phyloP scores from a whole-genome alignment of 306 rosid species.

The Lotus japonicus region DNA sequence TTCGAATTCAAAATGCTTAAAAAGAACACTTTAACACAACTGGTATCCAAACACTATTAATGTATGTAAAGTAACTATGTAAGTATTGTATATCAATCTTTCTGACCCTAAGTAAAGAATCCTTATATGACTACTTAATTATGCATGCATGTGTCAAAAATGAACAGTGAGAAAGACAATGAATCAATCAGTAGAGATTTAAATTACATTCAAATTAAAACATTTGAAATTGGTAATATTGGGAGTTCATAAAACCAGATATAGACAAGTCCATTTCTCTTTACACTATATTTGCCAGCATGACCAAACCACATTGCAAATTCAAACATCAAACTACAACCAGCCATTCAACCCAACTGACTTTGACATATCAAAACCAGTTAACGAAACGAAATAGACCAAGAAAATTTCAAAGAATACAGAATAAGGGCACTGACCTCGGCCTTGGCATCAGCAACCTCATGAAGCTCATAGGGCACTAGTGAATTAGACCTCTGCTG shows the following conservation, averaged over 20 bases:
- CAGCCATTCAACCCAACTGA: not conserved
- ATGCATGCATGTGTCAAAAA: too few species aligned
- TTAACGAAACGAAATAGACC: not conserved
- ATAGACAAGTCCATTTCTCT: too few species aligned
- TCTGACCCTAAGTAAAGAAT: not conserved
- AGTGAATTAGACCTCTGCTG: conserved; percentile 75
- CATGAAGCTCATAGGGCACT: conserved; percentile 60
- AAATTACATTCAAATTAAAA: too few species aligned
- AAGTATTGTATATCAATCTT: not conserved
- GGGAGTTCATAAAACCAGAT: too few species aligned
- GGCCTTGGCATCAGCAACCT: conserved; percentile 71
- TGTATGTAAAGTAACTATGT: too few species aligned
- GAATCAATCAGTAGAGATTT: too few species aligned
- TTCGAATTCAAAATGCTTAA: too few species aligned
- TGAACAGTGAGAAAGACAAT: not conserved
- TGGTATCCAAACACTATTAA: too few species aligned
- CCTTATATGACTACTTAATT: too few species aligned
- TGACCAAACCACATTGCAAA: not conserved
- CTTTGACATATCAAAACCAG: not conserved
- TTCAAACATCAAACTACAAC: not conserved
- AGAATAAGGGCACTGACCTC: conserved; percentile 47
- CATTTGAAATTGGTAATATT: too few species aligned
- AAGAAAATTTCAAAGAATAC: not conserved
- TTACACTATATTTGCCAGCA: not conserved
- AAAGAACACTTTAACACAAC: too few species aligned